These are phyloP conservation scores for Aspergillus mulundensis DNA, from an alignment of 495 filamentous ascomycete species.

Conservation along the genomic window DNA sequence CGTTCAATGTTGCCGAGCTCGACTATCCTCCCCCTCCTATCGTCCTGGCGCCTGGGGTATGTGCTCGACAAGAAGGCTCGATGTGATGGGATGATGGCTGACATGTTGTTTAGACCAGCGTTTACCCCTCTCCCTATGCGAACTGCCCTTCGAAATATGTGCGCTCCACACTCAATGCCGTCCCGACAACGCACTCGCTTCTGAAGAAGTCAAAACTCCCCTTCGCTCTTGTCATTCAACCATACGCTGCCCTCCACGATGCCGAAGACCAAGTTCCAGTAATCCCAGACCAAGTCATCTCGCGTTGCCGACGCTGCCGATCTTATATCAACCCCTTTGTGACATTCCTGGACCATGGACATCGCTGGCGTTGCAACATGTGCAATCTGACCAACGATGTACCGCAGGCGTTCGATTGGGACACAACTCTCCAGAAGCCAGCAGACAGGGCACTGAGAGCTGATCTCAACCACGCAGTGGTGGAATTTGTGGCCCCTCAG, in stretches of 20 bases:
- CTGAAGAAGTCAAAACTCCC: conserved; percentile 96
- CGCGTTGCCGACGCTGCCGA: conserved; percentile 87
- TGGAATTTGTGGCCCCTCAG: conserved; percentile 95
- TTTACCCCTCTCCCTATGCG: conserved; percentile 85
- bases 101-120: conserved; percentile 62
- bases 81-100: conserved; percentile 15
- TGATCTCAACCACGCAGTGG: conserved; percentile 90
- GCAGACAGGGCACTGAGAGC: conserved; percentile 84
- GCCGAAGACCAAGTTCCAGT: conserved; percentile 86
- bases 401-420: conserved; percentile 98
- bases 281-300: conserved; percentile 95
- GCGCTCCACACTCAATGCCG: conserved; percentile 88
- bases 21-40: conserved; percentile 91
- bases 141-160: conserved; percentile 95
- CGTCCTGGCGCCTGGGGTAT: conserved; percentile 85
- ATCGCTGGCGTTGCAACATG: conserved; percentile 99
- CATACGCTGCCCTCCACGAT: conserved; percentile 89
- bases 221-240: conserved; percentile 93
- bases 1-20: conserved; percentile 88
- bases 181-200: conserved; percentile 84
- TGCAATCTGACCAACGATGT: conserved; percentile 98
- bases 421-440: conserved; percentile 80
- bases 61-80: conserved; percentile 25
- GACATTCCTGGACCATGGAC: conserved; percentile 92
- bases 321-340: conserved; percentile 98